phyloP scores from a whole-genome alignment of 1,139 yeast genomes.

The Diutina pseudorugosa region DNA sequence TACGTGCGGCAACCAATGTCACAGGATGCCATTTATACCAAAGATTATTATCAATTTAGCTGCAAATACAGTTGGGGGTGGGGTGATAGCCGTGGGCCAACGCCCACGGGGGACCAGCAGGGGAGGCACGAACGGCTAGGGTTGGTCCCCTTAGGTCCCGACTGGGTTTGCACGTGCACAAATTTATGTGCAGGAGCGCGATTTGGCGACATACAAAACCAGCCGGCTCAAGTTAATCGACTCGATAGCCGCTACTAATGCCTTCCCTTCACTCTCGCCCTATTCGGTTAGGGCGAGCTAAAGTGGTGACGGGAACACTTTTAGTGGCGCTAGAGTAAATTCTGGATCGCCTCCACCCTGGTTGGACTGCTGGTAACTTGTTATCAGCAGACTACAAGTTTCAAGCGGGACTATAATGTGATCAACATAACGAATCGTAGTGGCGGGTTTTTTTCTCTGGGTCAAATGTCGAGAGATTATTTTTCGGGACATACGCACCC shows the following conservation, averaged over 20 bases:
- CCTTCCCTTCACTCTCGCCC: conserved; percentile 3
- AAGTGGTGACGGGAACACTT: conserved; percentile 2
- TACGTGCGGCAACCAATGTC: no score
- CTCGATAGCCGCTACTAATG: conserved; percentile 1
- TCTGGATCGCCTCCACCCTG: conserved; percentile 3
- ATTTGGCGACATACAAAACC: not conserved
- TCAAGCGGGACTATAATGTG: conserved; percentile 3
- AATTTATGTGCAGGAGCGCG: not conserved
- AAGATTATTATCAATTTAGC: no score
- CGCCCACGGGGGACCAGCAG: no score
- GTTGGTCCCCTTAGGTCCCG: not conserved
- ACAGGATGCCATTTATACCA: no score
- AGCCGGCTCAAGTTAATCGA: not conserved
- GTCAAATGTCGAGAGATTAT: not conserved
- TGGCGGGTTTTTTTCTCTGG: not conserved
- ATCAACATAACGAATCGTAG: not conserved
- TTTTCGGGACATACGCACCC: not conserved
- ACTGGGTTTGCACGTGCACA: not conserved
- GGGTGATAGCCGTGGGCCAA: no score
- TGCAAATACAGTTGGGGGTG: no score
- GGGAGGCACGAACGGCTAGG: not conserved
- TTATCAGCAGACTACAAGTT: not conserved
- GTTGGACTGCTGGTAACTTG: not conserved
- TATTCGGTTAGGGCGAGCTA: conserved; percentile 3
- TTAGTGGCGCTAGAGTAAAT: conserved; percentile 1